Evolutionary conservation across 257 asterid genomes (phyloP).

Genomic region (Przewalskia tangutica): DNA sequence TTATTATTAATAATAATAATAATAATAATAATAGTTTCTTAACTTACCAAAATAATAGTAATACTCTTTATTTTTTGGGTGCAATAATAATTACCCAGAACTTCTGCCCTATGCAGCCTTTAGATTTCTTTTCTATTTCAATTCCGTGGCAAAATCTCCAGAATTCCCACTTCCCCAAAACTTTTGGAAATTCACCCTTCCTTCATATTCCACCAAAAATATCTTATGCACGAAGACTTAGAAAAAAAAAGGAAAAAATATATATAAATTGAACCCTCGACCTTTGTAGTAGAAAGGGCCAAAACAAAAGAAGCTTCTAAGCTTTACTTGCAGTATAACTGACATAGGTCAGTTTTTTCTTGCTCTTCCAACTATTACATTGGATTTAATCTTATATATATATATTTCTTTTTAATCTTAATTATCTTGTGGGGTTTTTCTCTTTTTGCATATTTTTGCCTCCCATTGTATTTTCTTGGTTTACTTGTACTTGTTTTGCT

Average conservation of each 20-base stretch:
- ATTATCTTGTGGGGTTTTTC: background rate
- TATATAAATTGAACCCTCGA: background rate
- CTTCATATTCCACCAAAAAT: background rate
- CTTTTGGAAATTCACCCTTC: constrained; percentile 14
- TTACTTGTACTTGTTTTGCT: background rate
- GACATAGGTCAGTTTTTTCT: background rate
- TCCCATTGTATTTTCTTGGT: constrained; percentile 8
- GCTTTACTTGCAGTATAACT: constrained; percentile 11
- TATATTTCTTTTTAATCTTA: background rate
- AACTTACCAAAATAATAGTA: background rate
- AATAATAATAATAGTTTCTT: background rate
- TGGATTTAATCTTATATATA: background rate
- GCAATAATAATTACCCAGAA: background rate
- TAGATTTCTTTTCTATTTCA: background rate
- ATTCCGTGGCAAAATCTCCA: constrained; percentile 22
- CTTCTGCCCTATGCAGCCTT: background rate
- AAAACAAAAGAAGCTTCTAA: constrained; percentile 10
- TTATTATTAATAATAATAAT: background rate
- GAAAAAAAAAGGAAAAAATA: background rate
- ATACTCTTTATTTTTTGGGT: background rate
- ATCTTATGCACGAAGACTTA: background rate
- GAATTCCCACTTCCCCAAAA: constrained; percentile 23
- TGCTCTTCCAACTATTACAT: background rate
- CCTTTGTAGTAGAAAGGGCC: background rate
- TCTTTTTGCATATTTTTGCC: background rate